Percentiles rank a stretch among this genome's conserved stretches.
Evolutionary conservation across 1,139 yeast species (phyloP).

Genomic region (Pichia sp.): DNA sequence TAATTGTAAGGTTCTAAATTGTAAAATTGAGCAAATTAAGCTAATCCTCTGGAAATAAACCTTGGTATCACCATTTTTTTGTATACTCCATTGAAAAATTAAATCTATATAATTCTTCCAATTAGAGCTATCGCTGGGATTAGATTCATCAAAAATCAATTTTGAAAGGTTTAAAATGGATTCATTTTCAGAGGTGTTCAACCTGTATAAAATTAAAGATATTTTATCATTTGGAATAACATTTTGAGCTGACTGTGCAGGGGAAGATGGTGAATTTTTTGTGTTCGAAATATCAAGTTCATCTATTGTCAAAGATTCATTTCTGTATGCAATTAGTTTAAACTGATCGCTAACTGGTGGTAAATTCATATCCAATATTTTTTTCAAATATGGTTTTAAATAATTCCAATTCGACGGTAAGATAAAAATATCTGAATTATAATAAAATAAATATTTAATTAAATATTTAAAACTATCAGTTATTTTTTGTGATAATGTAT

Average conservation of each 20-base stretch:
- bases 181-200: slow-evolving; percentile 21
- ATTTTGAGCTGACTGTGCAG: slow-evolving; percentile 1
- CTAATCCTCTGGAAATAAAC: slow-evolving; percentile 23
- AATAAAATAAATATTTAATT: slow-evolving; percentile 47
- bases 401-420: slow-evolving; percentile 69
- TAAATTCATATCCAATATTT: slow-evolving; percentile 33
- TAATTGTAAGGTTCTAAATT: slow-evolving; percentile 20
- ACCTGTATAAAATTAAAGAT: slow-evolving; percentile 18
- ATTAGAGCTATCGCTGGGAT: slow-evolving; percentile 13
- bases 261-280: neutral
- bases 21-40: slow-evolving; percentile 27
- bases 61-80: slow-evolving; percentile 33
- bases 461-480: slow-evolving; percentile 29
- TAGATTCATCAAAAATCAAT: slow-evolving; percentile 25
- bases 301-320: slow-evolving; percentile 64
- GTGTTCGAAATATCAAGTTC: slow-evolving; percentile 18
- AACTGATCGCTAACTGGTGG: slow-evolving; percentile 45
- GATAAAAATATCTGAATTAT: slow-evolving; percentile 66
- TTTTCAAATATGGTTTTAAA: slow-evolving; percentile 49
- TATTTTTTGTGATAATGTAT: slow-evolving; percentile 15
- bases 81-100: slow-evolving; percentile 45
- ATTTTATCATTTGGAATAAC: slow-evolving; percentile 13
- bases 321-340: slow-evolving; percentile 57
- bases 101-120: slow-evolving; percentile 41
- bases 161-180: slow-evolving; percentile 16